A percentile compares a stretch with the other conserved stretches of the same genome.
Conservation (phyloP, 2,329 filamentous ascomycete species). For the Fusarium euwallaceae region DNA sequence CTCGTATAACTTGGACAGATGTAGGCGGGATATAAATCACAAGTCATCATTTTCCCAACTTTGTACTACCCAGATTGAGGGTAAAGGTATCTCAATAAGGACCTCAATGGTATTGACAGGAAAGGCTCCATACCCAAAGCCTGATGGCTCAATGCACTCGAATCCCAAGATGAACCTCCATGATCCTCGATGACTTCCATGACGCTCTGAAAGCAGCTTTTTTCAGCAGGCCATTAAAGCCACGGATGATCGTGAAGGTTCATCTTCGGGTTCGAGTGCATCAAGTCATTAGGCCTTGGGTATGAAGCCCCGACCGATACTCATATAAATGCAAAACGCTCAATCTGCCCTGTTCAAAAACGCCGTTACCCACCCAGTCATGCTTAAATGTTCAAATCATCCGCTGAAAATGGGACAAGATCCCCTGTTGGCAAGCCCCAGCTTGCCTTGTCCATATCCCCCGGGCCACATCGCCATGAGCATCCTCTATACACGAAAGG, state of each 20-base stretch:
- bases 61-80: background rate
- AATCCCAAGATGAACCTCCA: too few relatives aligned
- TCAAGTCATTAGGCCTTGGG: too few relatives aligned
- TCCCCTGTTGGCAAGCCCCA: constrained; percentile 42
- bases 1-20: background rate
- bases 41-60: background rate
- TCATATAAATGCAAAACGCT: constrained; percentile 8
- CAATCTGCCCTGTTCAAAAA: constrained; percentile 29
- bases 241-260: too few relatives aligned
- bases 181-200: too few relatives aligned
- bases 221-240: too few relatives aligned
- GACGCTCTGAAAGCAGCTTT: too few relatives aligned
- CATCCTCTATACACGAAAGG: constrained; percentile 64
- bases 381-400: constrained; percentile 13
- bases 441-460: constrained; percentile 12
- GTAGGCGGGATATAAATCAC: background rate
- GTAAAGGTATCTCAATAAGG: background rate
- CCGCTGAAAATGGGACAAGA: constrained; percentile 18
- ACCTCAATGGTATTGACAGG: background rate
- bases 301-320: too few relatives aligned
- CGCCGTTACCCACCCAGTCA: constrained; percentile 21
- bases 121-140: background rate
- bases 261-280: too few relatives aligned
- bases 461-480: constrained; percentile 63
- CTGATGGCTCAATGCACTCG: too few relatives aligned